A percentile compares a stretch with the other conserved stretches of the same genome.
Evolutionary conservation across 441 rosid species (phyloP).

Genomic region (Iberis amara): DNA sequence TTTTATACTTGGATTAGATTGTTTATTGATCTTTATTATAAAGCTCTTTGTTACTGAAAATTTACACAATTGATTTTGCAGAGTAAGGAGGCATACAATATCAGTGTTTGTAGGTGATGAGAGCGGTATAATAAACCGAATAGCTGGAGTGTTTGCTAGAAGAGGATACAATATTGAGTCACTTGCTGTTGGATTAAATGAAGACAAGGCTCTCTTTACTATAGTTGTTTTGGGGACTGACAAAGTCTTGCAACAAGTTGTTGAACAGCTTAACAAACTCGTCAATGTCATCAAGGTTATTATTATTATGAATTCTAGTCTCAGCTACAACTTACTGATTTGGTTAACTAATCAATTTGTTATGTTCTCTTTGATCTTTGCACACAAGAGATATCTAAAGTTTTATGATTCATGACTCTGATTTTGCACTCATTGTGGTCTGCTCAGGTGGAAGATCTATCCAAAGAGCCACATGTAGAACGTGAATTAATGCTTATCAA

Average conservation of each 20-base stretch:
- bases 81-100: constrained; percentile 67
- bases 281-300: constrained; percentile 78
- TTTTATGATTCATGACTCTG: constrained; percentile 11
- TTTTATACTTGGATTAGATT: not conserved
- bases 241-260: constrained; percentile 64
- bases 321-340: constrained; percentile 2
- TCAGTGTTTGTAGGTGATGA: constrained; percentile 88
- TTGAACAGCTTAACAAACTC: constrained; percentile 80
- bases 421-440: constrained; percentile 20
- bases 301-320: not conserved
- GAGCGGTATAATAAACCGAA: constrained; percentile 83
- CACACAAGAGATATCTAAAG: not conserved
- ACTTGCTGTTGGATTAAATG: constrained; percentile 81
- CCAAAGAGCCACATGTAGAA: constrained; percentile 88
- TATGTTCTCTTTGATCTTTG: not conserved
- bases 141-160: constrained; percentile 87
- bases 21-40: not conserved
- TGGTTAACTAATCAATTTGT: not conserved
- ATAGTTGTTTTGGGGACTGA: constrained; percentile 76
- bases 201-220: constrained; percentile 79
- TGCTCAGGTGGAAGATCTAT: constrained; percentile 75
- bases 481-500: constrained; percentile 87
- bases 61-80: constrained; percentile 19
- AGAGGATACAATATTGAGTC: constrained; percentile 88
- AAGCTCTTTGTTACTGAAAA: constrained; percentile 1